Evolutionary conservation across 176 grass and related monocot genomes (phyloP).

Genomic region (Tuctoria greenei): DNA sequence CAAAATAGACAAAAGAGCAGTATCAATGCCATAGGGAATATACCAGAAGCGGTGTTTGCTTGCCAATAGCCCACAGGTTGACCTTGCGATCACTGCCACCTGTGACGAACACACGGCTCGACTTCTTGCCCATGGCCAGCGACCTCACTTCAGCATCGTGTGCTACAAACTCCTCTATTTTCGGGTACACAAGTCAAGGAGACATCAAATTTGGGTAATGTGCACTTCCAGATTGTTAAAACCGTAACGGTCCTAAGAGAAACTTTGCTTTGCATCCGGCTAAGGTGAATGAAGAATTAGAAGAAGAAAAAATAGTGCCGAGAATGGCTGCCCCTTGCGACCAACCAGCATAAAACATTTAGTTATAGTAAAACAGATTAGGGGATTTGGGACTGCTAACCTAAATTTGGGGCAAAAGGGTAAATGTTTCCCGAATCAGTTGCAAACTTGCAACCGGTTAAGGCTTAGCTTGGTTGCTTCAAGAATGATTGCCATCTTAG

Average conservation of each 20-base stretch:
- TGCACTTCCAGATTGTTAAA: slow-evolving; percentile 1
- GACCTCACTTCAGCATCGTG: slow-evolving; percentile 76
- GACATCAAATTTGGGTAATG: slow-evolving; percentile 15
- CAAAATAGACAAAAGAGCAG: slow-evolving; percentile 1
- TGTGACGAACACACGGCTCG: slow-evolving; percentile 74
- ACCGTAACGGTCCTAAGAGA: neutral
- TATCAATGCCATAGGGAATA: slow-evolving; percentile 10
- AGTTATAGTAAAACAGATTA: slow-evolving; percentile 15
- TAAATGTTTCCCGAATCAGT: neutral
- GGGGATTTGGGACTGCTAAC: slow-evolving; percentile 1
- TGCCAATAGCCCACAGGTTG: slow-evolving; percentile 86
- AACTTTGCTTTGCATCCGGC: neutral
- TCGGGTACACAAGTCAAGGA: slow-evolving; percentile 47
- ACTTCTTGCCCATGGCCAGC: slow-evolving; percentile 86
- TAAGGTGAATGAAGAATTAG: neutral
- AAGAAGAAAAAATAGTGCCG: neutral
- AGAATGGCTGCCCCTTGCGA: neutral
- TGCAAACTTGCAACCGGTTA: slow-evolving; percentile 4
- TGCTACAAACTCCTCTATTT: slow-evolving; percentile 81
- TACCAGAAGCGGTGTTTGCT: slow-evolving; percentile 76
- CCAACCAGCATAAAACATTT: neutral
- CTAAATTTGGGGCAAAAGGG: slow-evolving; percentile 25
- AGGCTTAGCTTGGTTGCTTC: slow-evolving; percentile 1
- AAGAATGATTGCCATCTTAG: neutral
- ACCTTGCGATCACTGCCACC: slow-evolving; percentile 79